Evolutionary conservation across 768 basidiomycete species (phyloP).

Genomic region (Pleurotus pulmonarius): DNA sequence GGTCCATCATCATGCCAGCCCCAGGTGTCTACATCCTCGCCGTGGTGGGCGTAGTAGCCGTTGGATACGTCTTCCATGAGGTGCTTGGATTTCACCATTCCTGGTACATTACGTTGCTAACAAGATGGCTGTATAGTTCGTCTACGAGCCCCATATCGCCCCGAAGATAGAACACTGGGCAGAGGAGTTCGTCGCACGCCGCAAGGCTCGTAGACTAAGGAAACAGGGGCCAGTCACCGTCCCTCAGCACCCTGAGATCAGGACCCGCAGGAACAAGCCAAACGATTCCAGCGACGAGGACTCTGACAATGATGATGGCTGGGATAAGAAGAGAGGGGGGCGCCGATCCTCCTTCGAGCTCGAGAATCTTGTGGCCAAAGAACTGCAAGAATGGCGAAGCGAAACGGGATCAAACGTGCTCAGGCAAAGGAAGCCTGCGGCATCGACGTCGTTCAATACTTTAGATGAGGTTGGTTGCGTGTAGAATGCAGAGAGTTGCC

Average conservation of each 20-base stretch:
- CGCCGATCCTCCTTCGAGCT: slow-evolving; percentile 38
- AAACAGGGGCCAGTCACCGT: slow-evolving; percentile 15
- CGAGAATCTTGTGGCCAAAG: slow-evolving; percentile 45
- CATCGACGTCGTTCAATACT: slow-evolving; percentile 19
- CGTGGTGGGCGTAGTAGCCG: slow-evolving; percentile 47
- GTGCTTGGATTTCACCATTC: slow-evolving; percentile 25
- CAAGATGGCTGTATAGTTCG: slow-evolving; percentile 37
- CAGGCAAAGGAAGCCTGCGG: slow-evolving; percentile 24
- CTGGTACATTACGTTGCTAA: slow-evolving; percentile 17
- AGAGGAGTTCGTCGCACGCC: slow-evolving; percentile 31
- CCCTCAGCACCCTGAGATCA: slow-evolving; percentile 14
- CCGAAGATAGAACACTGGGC: slow-evolving; percentile 52
- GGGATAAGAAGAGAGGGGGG: slow-evolving; percentile 4
- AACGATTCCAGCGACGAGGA: slow-evolving; percentile 8
- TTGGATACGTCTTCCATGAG: slow-evolving; percentile 55
- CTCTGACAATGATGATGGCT: slow-evolving; percentile 5
- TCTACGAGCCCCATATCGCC: slow-evolving; percentile 69
- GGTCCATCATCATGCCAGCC: slow-evolving; percentile 24
- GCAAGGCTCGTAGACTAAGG: slow-evolving; percentile 28
- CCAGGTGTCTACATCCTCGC: slow-evolving; percentile 49
- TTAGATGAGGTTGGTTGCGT: slow-evolving; percentile 44
- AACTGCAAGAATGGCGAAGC: slow-evolving; percentile 52
- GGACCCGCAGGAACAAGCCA: slow-evolving; percentile 12
- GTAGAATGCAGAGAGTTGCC: too few relatives aligned
- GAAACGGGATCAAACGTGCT: slow-evolving; percentile 31